Base-by-base conservation (phyloP, 23 red algal genomes). In the Gracilariopsis chorda region DNA sequence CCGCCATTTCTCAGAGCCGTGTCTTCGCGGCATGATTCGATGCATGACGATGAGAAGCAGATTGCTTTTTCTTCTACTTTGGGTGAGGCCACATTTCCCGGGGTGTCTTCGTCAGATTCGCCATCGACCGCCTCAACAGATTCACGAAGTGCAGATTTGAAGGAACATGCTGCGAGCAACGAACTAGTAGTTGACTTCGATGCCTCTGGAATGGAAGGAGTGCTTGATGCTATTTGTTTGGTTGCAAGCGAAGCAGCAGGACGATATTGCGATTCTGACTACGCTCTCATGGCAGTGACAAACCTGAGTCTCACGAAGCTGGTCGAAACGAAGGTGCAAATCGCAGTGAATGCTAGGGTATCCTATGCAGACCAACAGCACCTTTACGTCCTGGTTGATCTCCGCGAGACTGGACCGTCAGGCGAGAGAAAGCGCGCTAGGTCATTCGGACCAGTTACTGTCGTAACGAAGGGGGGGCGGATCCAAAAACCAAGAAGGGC, bases 151-250 rank as follows among this genome's bases (percentile, higher is more conserved):
- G n/a, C n/a, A n/a, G n/a, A n/a, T n/a, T 47, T 73, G 40, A 73
- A 47, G 13, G 32, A 44, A 23, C n/a, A n/a, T n/a, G n/a, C n/a
- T n/a, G n/a, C n/a, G n/a, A 49, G 46, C 16, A 21, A 80, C 55
- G 69, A 47, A 7, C 9, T 89, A 20, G 0, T 56, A 24, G 70
- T 89, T 1, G 51, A 76, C 25, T 89, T 48, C 32, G 85, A 89
- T 28, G 10, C 14, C 6, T 6, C 17, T 32, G 82, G 82, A 49
- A 29, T 78, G 51, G 41, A 58, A 33, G 85, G 85, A 8, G 27
- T 89, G 12, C 40, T 89, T 2, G 85, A 89, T 61, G 85, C 67
- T 32, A 51, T 76, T 51, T 64, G 61, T 32, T 78, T 89, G 49
- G 32, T 89, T 32, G 68, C 70, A 4, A 46, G 72, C 20, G 52